A percentile compares a stretch with the other conserved stretches of the same genome.
These are phyloP conservation scores for Phytophthora parvispora DNA, from an alignment of 352 stramenopile species.

Conservation along the genomic window DNA sequence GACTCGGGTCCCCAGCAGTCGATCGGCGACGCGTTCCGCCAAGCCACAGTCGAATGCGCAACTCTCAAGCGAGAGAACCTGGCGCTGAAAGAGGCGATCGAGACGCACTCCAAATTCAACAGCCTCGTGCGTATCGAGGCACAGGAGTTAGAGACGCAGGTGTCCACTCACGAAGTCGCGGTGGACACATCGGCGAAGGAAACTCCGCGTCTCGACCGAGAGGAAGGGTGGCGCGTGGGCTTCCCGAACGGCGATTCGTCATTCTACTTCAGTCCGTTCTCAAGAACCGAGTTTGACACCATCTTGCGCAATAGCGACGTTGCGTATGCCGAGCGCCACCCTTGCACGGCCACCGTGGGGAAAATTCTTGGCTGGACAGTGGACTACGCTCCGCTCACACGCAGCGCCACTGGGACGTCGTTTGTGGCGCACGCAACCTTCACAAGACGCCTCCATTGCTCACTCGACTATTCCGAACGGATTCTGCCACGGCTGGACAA, in stretches of 20 bases:
- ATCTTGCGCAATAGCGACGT: background rate
- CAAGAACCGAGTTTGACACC: constrained; percentile 2
- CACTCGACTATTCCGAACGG: background rate
- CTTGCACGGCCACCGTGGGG: constrained; percentile 7
- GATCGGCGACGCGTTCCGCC: background rate
- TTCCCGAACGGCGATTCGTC: constrained; percentile 8
- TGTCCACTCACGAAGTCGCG: no score
- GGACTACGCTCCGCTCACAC: constrained; percentile 10
- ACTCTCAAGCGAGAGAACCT: constrained; percentile 1
- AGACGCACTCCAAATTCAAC: background rate
- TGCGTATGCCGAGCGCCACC: background rate
- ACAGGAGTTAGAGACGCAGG: background rate
- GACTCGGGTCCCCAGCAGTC: background rate
- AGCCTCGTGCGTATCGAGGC: background rate
- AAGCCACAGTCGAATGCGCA: background rate
- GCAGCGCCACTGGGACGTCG: background rate
- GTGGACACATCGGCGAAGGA: background rate
- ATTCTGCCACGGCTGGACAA: constrained; percentile 5
- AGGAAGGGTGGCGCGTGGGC: background rate
- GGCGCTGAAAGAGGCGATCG: background rate
- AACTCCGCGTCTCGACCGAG: no score
- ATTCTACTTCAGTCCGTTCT: constrained; percentile 26
- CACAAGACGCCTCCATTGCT: constrained; percentile 2
- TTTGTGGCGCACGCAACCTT: constrained; percentile 17
- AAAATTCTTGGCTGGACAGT: constrained; percentile 21